These are phyloP conservation scores for Didymella segeticola DNA, from an alignment of 2,329 filamentous ascomycete genomes.

Conservation along the genomic window DNA sequence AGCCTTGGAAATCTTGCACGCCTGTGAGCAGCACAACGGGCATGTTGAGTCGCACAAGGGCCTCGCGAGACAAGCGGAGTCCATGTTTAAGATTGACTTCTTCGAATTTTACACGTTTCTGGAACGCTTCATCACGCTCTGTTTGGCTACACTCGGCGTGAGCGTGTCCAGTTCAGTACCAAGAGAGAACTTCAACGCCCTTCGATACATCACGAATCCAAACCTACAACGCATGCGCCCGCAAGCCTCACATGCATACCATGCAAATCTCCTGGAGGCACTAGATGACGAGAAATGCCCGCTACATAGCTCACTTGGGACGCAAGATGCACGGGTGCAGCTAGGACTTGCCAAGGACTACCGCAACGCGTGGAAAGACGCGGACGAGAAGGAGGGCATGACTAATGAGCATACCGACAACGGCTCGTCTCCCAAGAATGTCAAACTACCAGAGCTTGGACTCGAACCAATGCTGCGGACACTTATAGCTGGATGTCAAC, in stretches of 20 bases:
- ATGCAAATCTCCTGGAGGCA: conserved; percentile 71
- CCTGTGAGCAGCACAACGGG: conserved; percentile 23
- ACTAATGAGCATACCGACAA: conserved; percentile 26
- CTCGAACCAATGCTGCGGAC: conserved; percentile 64
- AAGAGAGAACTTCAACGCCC: conserved; percentile 33
- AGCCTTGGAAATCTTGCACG: conserved; percentile 34
- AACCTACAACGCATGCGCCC: conserved; percentile 29
- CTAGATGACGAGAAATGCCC: conserved; percentile 65
- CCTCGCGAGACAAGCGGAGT: conserved; percentile 38
- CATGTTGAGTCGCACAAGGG: conserved; percentile 17
- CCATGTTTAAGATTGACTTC: conserved; percentile 79
- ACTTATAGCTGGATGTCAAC: conserved; percentile 66
- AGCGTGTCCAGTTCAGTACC: conserved; percentile 48
- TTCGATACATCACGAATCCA: conserved; percentile 44
- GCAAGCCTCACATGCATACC: conserved; percentile 62
- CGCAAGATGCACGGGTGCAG: conserved; percentile 62
- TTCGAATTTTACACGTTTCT: conserved; percentile 78
- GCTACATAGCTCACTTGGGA: conserved; percentile 63
- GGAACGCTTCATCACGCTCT: conserved; percentile 72
- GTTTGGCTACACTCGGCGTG: conserved; percentile 70
- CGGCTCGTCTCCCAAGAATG: conserved; percentile 31
- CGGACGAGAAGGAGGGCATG: conserved; percentile 53
- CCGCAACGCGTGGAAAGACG: conserved; percentile 75
- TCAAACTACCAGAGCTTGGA: conserved; percentile 65
- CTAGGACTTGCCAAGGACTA: conserved; percentile 72